Percentiles rank a stretch among this genome's conserved stretches.
Conservation (phyloP, 768 basidiomycete species). For the Dentipellis fragilis region DNA sequence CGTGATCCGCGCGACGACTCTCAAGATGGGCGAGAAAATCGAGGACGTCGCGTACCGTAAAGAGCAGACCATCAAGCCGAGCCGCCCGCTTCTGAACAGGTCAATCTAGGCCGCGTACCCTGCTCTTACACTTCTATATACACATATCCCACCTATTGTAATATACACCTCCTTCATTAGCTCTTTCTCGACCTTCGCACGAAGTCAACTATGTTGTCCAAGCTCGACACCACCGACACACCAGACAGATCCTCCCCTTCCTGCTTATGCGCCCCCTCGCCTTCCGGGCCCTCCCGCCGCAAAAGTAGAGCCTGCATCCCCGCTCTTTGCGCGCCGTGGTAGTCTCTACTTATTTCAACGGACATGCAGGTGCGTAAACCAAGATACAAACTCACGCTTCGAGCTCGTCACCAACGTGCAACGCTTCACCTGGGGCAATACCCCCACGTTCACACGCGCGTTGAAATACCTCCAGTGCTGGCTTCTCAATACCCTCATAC, state of each 20-base stretch:
- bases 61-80: slow-evolving; percentile 27
- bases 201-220: slow-evolving; percentile 28
- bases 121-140: neutral
- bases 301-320: slow-evolving; percentile 52
- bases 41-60: slow-evolving; percentile 55
- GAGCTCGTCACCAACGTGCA: slow-evolving; percentile 75
- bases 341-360: slow-evolving; percentile 42
- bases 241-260: slow-evolving; percentile 29
- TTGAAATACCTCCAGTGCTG: slow-evolving; percentile 46
- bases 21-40: slow-evolving; percentile 67
- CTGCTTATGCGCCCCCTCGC: slow-evolving; percentile 35
- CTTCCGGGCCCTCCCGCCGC: slow-evolving; percentile 37
- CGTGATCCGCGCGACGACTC: slow-evolving; percentile 72
- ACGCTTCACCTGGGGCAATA: slow-evolving; percentile 29
- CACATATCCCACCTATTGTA: neutral
- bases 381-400: slow-evolving; percentile 15
- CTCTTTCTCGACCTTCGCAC: slow-evolving; percentile 17
- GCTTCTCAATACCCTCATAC: slow-evolving; percentile 62
- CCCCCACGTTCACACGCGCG: slow-evolving; percentile 28
- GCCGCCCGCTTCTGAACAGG: neutral
- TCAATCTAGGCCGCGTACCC: neutral
- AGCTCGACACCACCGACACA: slow-evolving; percentile 28
- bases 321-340: slow-evolving; percentile 44
- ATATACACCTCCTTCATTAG: neutral
- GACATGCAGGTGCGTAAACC: neutral